Evolutionary conservation across 2,329 filamentous ascomycete genomes (phyloP).

Genomic region (Tolypocladium guangdongense): DNA sequence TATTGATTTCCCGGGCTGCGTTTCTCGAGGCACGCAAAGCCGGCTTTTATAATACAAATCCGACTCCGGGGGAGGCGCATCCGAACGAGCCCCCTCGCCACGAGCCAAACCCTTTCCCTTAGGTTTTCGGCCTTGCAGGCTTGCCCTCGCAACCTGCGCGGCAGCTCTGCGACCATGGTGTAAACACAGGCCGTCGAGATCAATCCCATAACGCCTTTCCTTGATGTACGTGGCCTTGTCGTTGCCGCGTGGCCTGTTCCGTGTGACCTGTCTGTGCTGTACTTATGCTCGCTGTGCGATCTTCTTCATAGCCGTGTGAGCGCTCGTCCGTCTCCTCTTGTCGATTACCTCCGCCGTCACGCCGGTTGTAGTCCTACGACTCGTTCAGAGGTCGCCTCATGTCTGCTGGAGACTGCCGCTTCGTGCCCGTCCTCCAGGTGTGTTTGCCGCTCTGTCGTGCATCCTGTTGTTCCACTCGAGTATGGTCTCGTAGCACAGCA

Average conservation of each 20-base stretch:
- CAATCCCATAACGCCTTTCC: not conserved
- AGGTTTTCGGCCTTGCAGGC: not conserved
- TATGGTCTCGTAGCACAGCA: constrained; percentile 92
- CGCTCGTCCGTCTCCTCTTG: not conserved
- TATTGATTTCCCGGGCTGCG: not conserved
- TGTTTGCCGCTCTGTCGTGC: constrained; percentile 22
- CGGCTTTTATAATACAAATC: not conserved
- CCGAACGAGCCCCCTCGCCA: not conserved
- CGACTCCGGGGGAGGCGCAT: not conserved
- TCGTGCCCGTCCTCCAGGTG: constrained; percentile 11
- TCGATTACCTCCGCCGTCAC: not conserved
- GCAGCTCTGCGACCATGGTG: not conserved
- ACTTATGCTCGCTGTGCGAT: not conserved
- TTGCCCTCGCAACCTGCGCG: not conserved
- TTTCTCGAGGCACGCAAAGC: not conserved
- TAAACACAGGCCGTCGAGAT: not conserved
- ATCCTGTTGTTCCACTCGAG: constrained; percentile 66
- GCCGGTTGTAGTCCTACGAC: not conserved
- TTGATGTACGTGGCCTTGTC: not conserved
- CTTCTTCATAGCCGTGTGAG: not conserved
- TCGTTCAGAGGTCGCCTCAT: constrained; percentile 1
- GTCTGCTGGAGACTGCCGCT: constrained; percentile 21
- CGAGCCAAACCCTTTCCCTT: not conserved
- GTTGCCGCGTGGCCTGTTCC: not conserved
- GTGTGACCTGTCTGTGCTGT: not conserved